Percentiles rank a stretch among this genome's conserved stretches.
Evolutionary conservation across 2,329 filamentous ascomycete genomes (phyloP).

Genomic region (Pseudogymnoascus sp.): DNA sequence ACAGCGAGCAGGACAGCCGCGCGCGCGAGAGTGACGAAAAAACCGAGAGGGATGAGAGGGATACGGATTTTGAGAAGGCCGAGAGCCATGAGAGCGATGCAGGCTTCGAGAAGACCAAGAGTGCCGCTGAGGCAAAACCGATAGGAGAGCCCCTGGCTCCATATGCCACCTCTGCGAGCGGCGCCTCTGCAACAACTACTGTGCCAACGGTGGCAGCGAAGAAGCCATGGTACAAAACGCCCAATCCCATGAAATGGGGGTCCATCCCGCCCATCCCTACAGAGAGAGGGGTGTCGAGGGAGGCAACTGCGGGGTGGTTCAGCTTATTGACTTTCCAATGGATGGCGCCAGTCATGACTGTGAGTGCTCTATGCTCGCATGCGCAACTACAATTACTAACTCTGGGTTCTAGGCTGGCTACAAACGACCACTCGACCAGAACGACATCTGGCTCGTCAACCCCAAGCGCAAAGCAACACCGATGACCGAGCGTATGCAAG

Average conservation of each 20-base stretch:
- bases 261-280: constrained; percentile 49
- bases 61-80: constrained; percentile 19
- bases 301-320: constrained; percentile 67
- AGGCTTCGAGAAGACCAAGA: constrained; percentile 13
- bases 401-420: constrained; percentile 63
- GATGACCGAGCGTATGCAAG: constrained; percentile 60
- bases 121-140: background rate
- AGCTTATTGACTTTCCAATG: constrained; percentile 79
- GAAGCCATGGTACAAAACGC: constrained; percentile 58
- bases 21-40: constrained; percentile 20
- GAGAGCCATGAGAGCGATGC: constrained; percentile 21
- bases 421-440: constrained; percentile 71
- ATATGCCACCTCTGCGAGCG: background rate
- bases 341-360: constrained; percentile 82
- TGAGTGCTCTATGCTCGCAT: constrained; percentile 35
- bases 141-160: background rate
- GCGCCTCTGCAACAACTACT: background rate
- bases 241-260: constrained; percentile 59
- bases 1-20: constrained; percentile 20
- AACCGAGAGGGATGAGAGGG: constrained; percentile 26
- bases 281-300: constrained; percentile 51
- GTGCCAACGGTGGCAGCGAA: constrained; percentile 26
- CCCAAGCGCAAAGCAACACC: constrained; percentile 67
- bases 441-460: constrained; percentile 86
- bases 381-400: constrained; percentile 18